phyloP scores from a whole-genome alignment of 768 basidiomycete species.

The Strobilomyces echinocephalus region DNA sequence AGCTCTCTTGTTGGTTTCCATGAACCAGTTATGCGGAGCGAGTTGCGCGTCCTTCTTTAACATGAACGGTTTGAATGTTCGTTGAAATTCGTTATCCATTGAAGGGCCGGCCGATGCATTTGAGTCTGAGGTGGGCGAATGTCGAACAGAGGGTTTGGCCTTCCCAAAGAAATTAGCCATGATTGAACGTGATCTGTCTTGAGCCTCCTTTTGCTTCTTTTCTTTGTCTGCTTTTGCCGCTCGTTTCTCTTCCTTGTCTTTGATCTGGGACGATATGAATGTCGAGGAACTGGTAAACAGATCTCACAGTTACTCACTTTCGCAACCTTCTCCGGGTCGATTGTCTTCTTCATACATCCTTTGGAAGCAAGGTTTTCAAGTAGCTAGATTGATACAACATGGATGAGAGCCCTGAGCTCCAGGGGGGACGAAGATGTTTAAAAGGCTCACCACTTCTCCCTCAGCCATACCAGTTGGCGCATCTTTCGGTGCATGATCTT shows the following conservation, averaged over 20 bases:
- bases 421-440: not conserved
- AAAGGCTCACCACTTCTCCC: conserved; percentile 35
- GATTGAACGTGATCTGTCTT: conserved; percentile 67
- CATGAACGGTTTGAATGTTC: conserved; percentile 73
- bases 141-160: conserved; percentile 34
- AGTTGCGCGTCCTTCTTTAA: conserved; percentile 69
- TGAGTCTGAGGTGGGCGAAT: conserved; percentile 23
- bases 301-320: conserved; percentile 19
- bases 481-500: conserved; percentile 29
- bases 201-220: conserved; percentile 64
- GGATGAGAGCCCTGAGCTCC: not conserved
- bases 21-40: conserved; percentile 73
- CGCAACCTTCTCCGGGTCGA: conserved; percentile 50
- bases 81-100: conserved; percentile 61
- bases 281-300: not conserved
- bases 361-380: conserved; percentile 26
- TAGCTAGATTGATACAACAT: conserved; percentile 7
- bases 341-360: conserved; percentile 45
- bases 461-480: conserved; percentile 33
- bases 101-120: conserved; percentile 32
- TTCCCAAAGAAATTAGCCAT: conserved; percentile 80
- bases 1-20: conserved; percentile 28
- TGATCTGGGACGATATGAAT: conserved; percentile 44
- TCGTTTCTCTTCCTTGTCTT: conserved; percentile 63
- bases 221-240: conserved; percentile 66